Percentiles rank a stretch among this genome's conserved stretches.
Conservation (phyloP, 2,329 filamentous ascomycete genomes). For the Chrysosporium keratinophilum region DNA sequence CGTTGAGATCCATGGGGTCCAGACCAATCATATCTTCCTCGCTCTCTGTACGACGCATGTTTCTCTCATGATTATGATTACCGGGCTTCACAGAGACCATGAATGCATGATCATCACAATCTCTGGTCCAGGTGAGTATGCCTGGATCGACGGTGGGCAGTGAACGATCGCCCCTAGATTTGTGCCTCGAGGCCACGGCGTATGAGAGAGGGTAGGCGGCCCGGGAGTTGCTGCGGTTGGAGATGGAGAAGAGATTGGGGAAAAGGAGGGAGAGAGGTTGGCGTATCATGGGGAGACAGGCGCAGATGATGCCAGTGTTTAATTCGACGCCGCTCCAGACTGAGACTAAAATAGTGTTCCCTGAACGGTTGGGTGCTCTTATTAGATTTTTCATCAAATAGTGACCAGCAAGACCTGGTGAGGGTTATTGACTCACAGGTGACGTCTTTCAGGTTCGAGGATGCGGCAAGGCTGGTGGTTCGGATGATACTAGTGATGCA, state of each 20-base stretch:
- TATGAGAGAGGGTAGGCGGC: neutral
- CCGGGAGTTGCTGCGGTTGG: conserved; percentile 5
- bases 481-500: conserved; percentile 22
- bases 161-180: conserved; percentile 6
- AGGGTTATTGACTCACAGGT: conserved; percentile 11
- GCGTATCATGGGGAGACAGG: conserved; percentile 32
- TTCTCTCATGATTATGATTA: neutral
- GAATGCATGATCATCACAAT: conserved; percentile 2
- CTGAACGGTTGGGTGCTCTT: conserved; percentile 5
- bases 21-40: conserved; percentile 6
- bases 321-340: conserved; percentile 33
- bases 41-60: conserved; percentile 8
- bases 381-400: neutral
- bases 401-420: neutral
- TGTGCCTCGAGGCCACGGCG: neutral
- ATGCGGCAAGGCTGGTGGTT: conserved; percentile 23
- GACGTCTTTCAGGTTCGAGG: conserved; percentile 12
- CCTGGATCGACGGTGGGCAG: neutral
- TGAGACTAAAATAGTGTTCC: conserved; percentile 25
- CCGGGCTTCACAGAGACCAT: conserved; percentile 8
- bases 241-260: conserved; percentile 14
- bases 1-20: neutral
- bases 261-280: conserved; percentile 22
- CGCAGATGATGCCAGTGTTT: conserved; percentile 29
- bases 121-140: neutral